Conservation (phyloP, 225 moss, liverwort and hornwort species). For the Pseudisothecium myosuroides region DNA sequence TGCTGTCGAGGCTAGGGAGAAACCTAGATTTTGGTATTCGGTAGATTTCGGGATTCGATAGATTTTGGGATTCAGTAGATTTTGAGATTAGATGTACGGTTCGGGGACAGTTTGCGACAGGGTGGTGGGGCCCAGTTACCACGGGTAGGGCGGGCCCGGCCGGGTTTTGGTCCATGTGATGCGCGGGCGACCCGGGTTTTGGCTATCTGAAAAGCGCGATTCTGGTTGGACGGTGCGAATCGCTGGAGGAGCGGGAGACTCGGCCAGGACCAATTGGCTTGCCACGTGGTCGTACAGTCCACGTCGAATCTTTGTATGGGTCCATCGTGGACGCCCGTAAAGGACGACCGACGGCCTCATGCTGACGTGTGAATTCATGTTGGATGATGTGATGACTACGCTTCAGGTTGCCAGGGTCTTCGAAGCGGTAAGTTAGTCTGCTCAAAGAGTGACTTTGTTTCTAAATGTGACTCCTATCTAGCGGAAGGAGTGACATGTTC, state of each 20-base stretch:
- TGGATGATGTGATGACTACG: neutral
- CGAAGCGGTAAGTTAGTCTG: no score
- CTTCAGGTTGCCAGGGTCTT: no score
- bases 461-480: no score
- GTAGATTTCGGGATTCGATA: neutral
- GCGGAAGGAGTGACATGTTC: no score
- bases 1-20: neutral
- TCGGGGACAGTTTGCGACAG: fast-evolving
- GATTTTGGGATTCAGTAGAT: neutral
- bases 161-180: neutral
- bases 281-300: neutral
- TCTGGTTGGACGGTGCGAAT: neutral
- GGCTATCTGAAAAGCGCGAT: neutral
- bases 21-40: neutral
- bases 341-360: neutral
- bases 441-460: no score
- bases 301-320: neutral
- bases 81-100: fast-evolving
- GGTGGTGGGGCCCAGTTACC: neutral
- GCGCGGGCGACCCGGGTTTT: neutral
- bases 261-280: no score
- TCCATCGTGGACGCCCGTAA: neutral
- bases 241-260: neutral
- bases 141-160: neutral
- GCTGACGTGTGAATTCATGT: neutral